These are phyloP conservation scores for Astragalus membranaceus DNA, from an alignment of 306 rosid genomes.

Conservation along the genomic window DNA sequence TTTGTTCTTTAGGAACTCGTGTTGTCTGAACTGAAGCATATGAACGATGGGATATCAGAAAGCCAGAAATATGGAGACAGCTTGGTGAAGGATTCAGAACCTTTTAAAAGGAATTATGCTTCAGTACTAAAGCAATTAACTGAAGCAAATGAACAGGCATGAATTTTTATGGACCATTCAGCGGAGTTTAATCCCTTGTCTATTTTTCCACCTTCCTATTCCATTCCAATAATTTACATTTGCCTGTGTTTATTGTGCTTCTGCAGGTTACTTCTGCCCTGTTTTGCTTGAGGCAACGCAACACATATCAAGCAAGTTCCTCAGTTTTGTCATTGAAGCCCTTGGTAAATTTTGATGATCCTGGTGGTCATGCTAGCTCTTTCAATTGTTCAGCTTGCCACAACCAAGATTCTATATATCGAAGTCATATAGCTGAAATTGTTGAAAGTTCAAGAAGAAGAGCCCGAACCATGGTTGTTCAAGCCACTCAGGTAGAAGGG, in stretches of 20 bases:
- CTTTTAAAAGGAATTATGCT: constrained; percentile 82
- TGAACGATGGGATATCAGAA: constrained; percentile 72
- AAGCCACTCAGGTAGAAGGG: constrained; percentile 66
- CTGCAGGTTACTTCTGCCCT: constrained; percentile 81
- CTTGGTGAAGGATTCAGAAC: constrained; percentile 60
- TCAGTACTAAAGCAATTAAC: constrained; percentile 64
- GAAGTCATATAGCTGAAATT: constrained; percentile 71
- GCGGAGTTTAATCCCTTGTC: constrained; percentile 6
- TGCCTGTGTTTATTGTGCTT: constrained; percentile 25
- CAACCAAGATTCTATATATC: constrained; percentile 54
- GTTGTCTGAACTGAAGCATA: constrained; percentile 69
- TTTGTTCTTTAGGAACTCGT: constrained; percentile 62
- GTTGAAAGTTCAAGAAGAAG: constrained; percentile 74
- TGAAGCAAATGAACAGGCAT: constrained; percentile 82
- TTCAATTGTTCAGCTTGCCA: constrained; percentile 43
- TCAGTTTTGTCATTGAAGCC: constrained; percentile 44
- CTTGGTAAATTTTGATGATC: constrained; percentile 40
- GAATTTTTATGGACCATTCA: constrained; percentile 21
- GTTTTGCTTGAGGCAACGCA: constrained; percentile 76
- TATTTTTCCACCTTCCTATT: neutral
- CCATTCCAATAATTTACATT: constrained; percentile 12
- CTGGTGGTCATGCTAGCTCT: constrained; percentile 49
- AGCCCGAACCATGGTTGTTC: constrained; percentile 63
- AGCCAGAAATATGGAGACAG: constrained; percentile 57
- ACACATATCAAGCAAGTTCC: constrained; percentile 68